Conservation (phyloP, 371 early-diverging fungal genomes). For the Apophysomyces trapeziformis region DNA sequence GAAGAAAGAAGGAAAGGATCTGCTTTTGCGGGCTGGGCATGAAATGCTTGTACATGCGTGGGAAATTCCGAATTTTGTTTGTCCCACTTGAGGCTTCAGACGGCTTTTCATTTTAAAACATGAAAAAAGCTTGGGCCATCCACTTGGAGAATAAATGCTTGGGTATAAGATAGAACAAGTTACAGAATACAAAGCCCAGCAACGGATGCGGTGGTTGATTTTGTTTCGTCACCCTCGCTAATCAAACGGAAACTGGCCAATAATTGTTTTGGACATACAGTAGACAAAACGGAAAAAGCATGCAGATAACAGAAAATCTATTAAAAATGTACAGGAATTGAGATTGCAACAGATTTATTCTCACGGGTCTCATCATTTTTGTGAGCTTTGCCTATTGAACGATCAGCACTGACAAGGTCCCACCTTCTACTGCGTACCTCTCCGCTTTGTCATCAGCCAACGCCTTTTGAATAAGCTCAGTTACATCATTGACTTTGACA, state of each 20-base stretch:
- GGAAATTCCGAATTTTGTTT: neutral
- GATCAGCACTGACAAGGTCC: too few relatives aligned
- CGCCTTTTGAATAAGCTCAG: conserved; percentile 69
- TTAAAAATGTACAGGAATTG: neutral
- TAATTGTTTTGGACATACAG: too few relatives aligned
- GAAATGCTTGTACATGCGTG: conserved; percentile 4
- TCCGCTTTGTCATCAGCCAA: conserved; percentile 56
- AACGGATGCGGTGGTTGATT: too few relatives aligned
- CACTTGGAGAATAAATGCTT: too few relatives aligned
- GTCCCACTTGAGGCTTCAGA: too few relatives aligned
- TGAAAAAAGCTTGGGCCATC: too few relatives aligned
- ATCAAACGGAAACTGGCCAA: too few relatives aligned
- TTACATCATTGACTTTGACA: conserved; percentile 74
- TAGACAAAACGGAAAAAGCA: too few relatives aligned
- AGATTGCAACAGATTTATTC: neutral
- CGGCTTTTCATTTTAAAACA: too few relatives aligned
- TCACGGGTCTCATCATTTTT: neutral
- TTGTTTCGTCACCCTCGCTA: too few relatives aligned
- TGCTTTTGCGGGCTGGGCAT: neutral
- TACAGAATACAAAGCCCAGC: too few relatives aligned
- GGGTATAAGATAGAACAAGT: too few relatives aligned
- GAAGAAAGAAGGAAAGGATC: neutral
- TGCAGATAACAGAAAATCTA: neutral
- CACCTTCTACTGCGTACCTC: conserved; percentile 18
- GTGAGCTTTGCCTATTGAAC: neutral